A percentile compares a stretch with the other conserved stretches of the same genome.
Conservation (phyloP, 1,139 yeast genomes). For the Groenewaldozyma auringiensis region DNA sequence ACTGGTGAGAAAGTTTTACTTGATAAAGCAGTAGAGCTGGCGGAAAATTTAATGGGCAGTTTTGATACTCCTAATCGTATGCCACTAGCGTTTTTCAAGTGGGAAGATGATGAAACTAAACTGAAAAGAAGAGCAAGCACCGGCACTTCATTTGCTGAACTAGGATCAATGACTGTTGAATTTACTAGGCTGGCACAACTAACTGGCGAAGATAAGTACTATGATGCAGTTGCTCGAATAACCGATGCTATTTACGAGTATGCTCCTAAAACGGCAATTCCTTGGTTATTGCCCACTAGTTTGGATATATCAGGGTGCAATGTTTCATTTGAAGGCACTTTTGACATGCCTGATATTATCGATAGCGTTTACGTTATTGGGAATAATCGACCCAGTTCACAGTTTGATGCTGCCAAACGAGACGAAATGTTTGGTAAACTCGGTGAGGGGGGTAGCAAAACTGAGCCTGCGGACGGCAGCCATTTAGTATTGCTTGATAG, state of each 20-base stretch:
- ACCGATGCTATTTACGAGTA: slow-evolving; percentile 35
- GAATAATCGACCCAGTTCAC: background rate
- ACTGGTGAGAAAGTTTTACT: slow-evolving; percentile 45
- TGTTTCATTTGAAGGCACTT: slow-evolving; percentile 8
- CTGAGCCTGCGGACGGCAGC: background rate
- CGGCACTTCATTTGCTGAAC: slow-evolving; percentile 51
- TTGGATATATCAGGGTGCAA: slow-evolving; percentile 48
- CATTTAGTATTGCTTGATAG: slow-evolving; percentile 5
- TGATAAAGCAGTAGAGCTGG: slow-evolving; percentile 54
- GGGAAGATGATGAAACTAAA: slow-evolving; percentile 39
- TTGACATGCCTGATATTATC: background rate
- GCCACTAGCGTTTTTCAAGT: slow-evolving; percentile 58
- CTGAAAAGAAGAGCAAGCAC: slow-evolving; percentile 26
- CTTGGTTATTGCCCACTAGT: slow-evolving; percentile 37
- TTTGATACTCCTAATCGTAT: slow-evolving; percentile 63
- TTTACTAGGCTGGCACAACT: slow-evolving; percentile 60
- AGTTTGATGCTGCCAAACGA: background rate
- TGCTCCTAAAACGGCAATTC: slow-evolving; percentile 27
- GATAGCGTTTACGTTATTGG: background rate
- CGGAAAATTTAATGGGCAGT: slow-evolving; percentile 58
- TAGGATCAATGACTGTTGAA: slow-evolving; percentile 62
- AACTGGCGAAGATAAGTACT: slow-evolving; percentile 49
- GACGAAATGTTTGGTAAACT: background rate
- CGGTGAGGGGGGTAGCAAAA: background rate
- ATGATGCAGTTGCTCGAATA: slow-evolving; percentile 41